Base-by-base conservation (phyloP, 768 basidiomycete species). In the Cystoderma amianthinum region DNA sequence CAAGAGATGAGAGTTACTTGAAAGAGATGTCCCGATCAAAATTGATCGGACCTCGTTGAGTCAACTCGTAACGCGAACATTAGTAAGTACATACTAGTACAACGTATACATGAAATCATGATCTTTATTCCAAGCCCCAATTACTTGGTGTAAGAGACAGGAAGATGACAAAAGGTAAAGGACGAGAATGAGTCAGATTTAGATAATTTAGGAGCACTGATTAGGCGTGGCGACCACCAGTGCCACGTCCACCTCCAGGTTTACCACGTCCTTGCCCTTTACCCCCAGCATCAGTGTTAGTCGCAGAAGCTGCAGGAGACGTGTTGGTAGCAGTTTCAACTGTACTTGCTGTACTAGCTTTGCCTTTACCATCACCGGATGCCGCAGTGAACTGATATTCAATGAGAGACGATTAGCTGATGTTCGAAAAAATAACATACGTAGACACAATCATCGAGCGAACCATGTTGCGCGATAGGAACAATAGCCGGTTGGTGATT, bases 401-500 rank as follows among this genome's bases (percentile, higher is more conserved):
- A n/a, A n/a, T n/a, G n/a, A n/a, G n/a, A n/a, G n/a, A n/a, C n/a
- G 39, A 23, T 44, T 32, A 28, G 37, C 39, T 38, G 36, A 47
- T 36, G 28, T 38, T 19, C 41, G 17, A 32, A 22, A 46, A 35
- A 39, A 16, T 39, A 32, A 67, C 72, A 48, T 46, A 80, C 74
- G 58, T 82, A 82, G 57, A 76, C 54, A 38, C 62, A 64, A 52
- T 85, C 81, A 54, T 83, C 78, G 22, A 80, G 52, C 16, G 61
- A 57, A 44, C 80, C 80, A 47, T 78, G 82, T 48, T 78, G 79
- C 13, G 74, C 80, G 36, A 83, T 56, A 13, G 80, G 66, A 33
- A 73, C 77, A 42, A 80, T 59, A 37, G 62, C 70, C 3, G 74
- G 80, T 48, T 74, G 72, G 49, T 84, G 79, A 59, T 83, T 83